phyloP scores from a whole-genome alignment of 2,329 filamentous ascomycete genomes.

The Colletotrichum sp. region DNA sequence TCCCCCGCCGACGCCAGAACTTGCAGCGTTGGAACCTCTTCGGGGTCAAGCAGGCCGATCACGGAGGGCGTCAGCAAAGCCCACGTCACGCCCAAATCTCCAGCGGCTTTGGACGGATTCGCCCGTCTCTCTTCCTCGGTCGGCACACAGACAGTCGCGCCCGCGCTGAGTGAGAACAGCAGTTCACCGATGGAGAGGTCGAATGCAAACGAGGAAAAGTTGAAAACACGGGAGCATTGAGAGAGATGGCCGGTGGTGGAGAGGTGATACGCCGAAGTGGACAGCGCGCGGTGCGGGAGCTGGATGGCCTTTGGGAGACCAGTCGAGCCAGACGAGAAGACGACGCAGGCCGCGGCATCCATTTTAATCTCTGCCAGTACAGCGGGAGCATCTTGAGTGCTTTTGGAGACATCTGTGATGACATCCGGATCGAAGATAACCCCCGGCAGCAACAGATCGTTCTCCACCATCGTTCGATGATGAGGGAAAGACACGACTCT shows the following conservation, averaged over 20 bases:
- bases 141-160: slow-evolving; percentile 45
- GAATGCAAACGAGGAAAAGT: slow-evolving; percentile 39
- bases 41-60: slow-evolving; percentile 41
- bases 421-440: neutral
- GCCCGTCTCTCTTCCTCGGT: slow-evolving; percentile 37
- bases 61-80: neutral
- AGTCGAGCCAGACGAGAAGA: neutral
- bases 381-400: neutral
- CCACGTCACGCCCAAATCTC: neutral
- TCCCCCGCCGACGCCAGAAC: slow-evolving; percentile 36
- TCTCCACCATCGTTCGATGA: no score
- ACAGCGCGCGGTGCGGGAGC: neutral
- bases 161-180: slow-evolving; percentile 37
- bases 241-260: slow-evolving; percentile 42
- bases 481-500: no score
- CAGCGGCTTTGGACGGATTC: slow-evolving; percentile 1
- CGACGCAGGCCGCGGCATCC: neutral
- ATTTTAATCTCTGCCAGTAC: rapidly evolving
- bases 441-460: no score
- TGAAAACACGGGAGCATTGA: slow-evolving; percentile 37
- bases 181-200: slow-evolving; percentile 40
- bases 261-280: slow-evolving; percentile 29
- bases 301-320: neutral
- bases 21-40: slow-evolving; percentile 37
- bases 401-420: neutral